These are phyloP conservation scores for Leccinellum albellum DNA, from an alignment of 768 basidiomycete genomes.

Conservation along the genomic window DNA sequence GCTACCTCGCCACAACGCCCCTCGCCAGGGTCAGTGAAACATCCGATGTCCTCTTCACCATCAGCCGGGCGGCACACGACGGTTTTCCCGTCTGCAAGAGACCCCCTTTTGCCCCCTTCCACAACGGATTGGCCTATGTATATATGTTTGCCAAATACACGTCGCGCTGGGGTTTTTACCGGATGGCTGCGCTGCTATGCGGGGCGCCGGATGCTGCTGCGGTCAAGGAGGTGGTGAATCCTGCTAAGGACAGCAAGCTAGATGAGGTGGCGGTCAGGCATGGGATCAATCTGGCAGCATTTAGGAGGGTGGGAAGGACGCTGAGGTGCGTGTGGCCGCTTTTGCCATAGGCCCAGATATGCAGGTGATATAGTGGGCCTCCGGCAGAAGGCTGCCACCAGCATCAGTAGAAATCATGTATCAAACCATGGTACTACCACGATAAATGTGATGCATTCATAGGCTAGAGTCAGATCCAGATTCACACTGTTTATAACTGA, in stretches of 20 bases:
- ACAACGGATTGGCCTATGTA: slow-evolving; percentile 8
- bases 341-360: slow-evolving; percentile 13
- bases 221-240: slow-evolving; percentile 14
- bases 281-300: slow-evolving; percentile 6
- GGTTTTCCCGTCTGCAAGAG: slow-evolving; percentile 11
- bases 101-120: slow-evolving; percentile 7
- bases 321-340: slow-evolving; percentile 11
- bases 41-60: slow-evolving; percentile 13
- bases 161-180: slow-evolving; percentile 13
- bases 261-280: slow-evolving; percentile 13
- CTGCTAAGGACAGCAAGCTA: slow-evolving; percentile 11
- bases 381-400: too few species aligned
- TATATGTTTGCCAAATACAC: slow-evolving; percentile 14
- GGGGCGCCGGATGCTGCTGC: slow-evolving; percentile 8
- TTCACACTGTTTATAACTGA: too few species aligned
- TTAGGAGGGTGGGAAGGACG: slow-evolving; percentile 11
- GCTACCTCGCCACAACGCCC: slow-evolving; percentile 7
- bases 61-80: slow-evolving; percentile 9
- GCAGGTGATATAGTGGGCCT: slow-evolving; percentile 6
- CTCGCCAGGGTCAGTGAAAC: slow-evolving; percentile 12
- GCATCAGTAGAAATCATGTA: too few species aligned
- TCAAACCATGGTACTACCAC: too few species aligned
- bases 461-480: too few species aligned
- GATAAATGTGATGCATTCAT: too few species aligned
- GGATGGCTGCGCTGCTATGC: slow-evolving; percentile 11